These are phyloP conservation scores for Colletotrichum sp. DNA, from an alignment of 2,329 filamentous ascomycete genomes.

Conservation along the genomic window DNA sequence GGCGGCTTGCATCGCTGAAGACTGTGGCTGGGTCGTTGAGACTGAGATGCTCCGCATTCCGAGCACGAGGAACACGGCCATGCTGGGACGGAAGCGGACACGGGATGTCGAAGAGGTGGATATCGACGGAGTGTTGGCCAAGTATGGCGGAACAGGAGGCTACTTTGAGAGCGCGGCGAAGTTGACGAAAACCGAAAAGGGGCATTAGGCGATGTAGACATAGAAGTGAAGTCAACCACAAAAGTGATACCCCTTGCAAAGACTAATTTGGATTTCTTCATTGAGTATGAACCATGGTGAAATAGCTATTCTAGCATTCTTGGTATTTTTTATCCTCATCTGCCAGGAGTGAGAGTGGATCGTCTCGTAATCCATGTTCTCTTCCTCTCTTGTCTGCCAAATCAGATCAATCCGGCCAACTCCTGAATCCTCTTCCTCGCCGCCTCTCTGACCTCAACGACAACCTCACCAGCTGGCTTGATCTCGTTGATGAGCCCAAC, in stretches of 20 bases:
- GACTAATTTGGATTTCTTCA: background rate
- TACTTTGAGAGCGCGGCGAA: slow-evolving; percentile 66
- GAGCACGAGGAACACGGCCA: slow-evolving; percentile 84
- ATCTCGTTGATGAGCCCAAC: slow-evolving; percentile 49
- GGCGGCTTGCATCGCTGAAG: slow-evolving; percentile 70
- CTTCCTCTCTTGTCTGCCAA: too few relatives aligned
- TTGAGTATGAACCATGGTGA: background rate
- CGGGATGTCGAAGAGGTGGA: slow-evolving; percentile 36
- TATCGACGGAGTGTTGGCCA: slow-evolving; percentile 48
- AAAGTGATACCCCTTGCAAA: background rate
- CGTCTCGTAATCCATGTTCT: background rate
- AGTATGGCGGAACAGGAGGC: slow-evolving; percentile 61
- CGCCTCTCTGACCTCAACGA: slow-evolving; percentile 42
- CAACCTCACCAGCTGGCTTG: slow-evolving; percentile 47
- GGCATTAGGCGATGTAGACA: slow-evolving; percentile 34
- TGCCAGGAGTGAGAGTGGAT: background rate
- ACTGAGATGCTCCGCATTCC: slow-evolving; percentile 90
- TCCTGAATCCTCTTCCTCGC: slow-evolving; percentile 38
- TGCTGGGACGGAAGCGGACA: slow-evolving; percentile 68
- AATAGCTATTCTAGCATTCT: background rate
- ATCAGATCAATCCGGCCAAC: slow-evolving; percentile 26
- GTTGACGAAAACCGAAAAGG: slow-evolving; percentile 57
- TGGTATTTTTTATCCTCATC: background rate
- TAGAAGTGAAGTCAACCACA: background rate
- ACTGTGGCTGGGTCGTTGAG: slow-evolving; percentile 79